Base-by-base conservation (phyloP, 2,329 filamentous ascomycete species). In the Madurella mycetomatis region DNA sequence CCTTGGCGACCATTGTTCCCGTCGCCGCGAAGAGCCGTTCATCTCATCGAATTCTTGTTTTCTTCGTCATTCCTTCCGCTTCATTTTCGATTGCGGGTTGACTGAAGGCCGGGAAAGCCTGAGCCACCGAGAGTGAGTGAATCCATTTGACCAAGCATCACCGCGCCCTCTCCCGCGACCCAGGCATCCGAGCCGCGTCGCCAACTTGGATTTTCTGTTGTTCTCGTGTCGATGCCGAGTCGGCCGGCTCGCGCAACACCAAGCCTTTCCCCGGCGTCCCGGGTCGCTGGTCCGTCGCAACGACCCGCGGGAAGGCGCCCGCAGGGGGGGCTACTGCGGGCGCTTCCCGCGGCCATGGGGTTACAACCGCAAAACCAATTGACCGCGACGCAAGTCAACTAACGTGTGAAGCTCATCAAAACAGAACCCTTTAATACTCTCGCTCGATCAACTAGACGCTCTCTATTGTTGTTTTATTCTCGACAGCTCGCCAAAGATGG, bases 401-500 rank as follows among this genome's bases (percentile, higher is more conserved):
- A 54, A 63, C 56, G 19, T 41, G 17, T 45, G 11, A 7, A 18
- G 32, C 25, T n/a, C 30, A 40, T 54, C 54, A 47, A 25, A 3
- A 31, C 41, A 59, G 47, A 54, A 30, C 25, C 13, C 32, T 13
- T 45, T 52, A 49, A 53, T 58, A 52, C 37, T 42, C n/a, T 45
- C 30, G 16, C 43, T 53, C 56, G 44, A 56, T 49, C 34, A 40
- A 59, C 34, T 44, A 55, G 37, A 58, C 53, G 47, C 42, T 52
- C 56, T 43, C 44, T 54, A 56, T 49, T 46, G 52, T 52, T 46
- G 37, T 41, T 41, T 59, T 40, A 18, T 45, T 42, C 41, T 58
- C 53, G 45, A 62, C 57, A 66, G 64, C 58, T 73, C 75, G 78
- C 72, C 87, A 91, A 91, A 80, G 69, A 99, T 99, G 94, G 94